These are phyloP conservation scores for Lachnellula suecica DNA, from an alignment of 2,329 filamentous ascomycete species.

Conservation along the genomic window DNA sequence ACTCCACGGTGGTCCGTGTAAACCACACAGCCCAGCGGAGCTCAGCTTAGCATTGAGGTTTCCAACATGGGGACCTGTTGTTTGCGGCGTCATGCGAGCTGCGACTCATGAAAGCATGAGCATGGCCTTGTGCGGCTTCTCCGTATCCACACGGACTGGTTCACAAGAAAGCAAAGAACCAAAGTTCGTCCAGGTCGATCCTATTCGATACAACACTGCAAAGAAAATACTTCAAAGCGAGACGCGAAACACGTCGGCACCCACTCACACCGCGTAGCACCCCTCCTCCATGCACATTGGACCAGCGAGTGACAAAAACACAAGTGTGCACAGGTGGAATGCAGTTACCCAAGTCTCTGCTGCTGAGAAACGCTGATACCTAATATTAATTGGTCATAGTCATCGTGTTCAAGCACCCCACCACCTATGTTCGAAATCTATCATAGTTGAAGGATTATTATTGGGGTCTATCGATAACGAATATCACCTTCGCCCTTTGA, in stretches of 20 bases:
- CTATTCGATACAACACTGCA: slow-evolving; percentile 17
- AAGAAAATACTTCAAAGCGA: slow-evolving; percentile 16
- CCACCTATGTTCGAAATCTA: too few relatives aligned
- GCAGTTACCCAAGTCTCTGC: slow-evolving; percentile 16
- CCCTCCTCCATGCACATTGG: slow-evolving; percentile 22
- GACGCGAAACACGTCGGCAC: slow-evolving; percentile 23
- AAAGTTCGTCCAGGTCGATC: slow-evolving; percentile 2
- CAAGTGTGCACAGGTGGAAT: slow-evolving; percentile 16
- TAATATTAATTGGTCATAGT: neutral
- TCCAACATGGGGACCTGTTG: slow-evolving; percentile 8
- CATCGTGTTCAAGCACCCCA: too few relatives aligned
- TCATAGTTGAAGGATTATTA: neutral
- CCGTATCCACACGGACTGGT: slow-evolving; percentile 14
- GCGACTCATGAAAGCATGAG: slow-evolving; percentile 8
- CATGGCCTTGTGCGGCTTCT: slow-evolving; percentile 17
- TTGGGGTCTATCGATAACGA: neutral
- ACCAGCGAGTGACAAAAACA: slow-evolving; percentile 11
- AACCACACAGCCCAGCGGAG: slow-evolving; percentile 10
- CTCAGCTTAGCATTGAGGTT: slow-evolving; percentile 5
- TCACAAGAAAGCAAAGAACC: slow-evolving; percentile 12
- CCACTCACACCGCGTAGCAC: slow-evolving; percentile 25
- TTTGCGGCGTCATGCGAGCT: slow-evolving; percentile 21
- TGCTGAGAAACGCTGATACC: neutral
- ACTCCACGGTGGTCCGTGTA: neutral
- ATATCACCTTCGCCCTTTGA: neutral